Conservation (phyloP, 2,329 filamentous ascomycete species). For the Arthrinium puccinioides region DNA sequence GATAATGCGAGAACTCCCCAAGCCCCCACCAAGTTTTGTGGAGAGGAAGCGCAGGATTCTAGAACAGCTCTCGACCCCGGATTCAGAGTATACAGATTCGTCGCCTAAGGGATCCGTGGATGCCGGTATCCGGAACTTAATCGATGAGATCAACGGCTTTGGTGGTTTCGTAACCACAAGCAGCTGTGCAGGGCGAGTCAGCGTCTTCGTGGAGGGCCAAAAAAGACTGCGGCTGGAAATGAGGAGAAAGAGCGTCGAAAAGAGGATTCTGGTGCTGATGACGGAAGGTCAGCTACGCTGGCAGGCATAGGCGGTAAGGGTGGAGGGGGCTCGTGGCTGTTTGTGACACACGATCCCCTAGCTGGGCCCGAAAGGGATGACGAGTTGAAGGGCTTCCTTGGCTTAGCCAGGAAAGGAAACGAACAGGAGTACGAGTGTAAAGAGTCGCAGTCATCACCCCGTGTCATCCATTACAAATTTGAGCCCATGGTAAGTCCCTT, state of each 20-base stretch:
- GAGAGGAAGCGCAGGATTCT: slow-evolving; percentile 76
- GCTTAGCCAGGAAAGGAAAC: slow-evolving; percentile 20
- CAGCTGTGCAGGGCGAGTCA: slow-evolving; percentile 82
- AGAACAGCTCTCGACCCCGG: slow-evolving; percentile 58
- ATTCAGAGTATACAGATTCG: slow-evolving; percentile 67
- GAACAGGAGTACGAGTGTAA: slow-evolving; percentile 5
- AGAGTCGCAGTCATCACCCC: neutral
- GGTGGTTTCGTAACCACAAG: slow-evolving; percentile 83
- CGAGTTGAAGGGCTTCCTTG: slow-evolving; percentile 15
- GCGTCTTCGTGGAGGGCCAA: slow-evolving; percentile 78
- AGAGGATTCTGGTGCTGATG: slow-evolving; percentile 10
- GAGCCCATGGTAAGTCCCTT: slow-evolving; percentile 73
- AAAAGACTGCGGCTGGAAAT: neutral
- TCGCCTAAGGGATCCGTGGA: slow-evolving; percentile 89
- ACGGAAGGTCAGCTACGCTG: slow-evolving; percentile 21
- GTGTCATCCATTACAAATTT: slow-evolving; percentile 76
- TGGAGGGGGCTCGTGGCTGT: slow-evolving; percentile 76
- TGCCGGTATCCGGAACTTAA: slow-evolving; percentile 66
- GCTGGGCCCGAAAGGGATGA: slow-evolving; percentile 6
- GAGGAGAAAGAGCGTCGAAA: slow-evolving; percentile 2
- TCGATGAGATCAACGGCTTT: slow-evolving; percentile 67
- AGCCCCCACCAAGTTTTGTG: too few species aligned
- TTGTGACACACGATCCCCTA: slow-evolving; percentile 76
- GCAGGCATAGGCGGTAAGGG: slow-evolving; percentile 78
- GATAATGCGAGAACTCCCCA: too few species aligned